Conservation (phyloP, 345 rosid species). For the Geranium rotundifolium region DNA sequence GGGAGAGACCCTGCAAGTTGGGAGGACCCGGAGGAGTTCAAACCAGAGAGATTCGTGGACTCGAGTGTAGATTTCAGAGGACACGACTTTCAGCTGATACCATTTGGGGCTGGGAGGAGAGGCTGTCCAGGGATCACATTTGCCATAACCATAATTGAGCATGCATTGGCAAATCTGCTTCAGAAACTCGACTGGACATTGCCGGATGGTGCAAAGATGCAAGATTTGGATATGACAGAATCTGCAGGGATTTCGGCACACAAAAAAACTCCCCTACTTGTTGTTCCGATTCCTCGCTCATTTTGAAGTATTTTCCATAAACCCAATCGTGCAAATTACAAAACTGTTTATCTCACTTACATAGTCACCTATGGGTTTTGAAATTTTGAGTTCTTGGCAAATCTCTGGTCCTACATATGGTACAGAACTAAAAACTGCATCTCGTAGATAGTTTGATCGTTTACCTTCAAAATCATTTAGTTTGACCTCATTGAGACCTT, state of each 20-base stretch:
- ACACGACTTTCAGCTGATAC: constrained; percentile 33
- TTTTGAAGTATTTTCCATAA: neutral
- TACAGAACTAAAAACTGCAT: neutral
- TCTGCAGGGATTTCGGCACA: constrained; percentile 25
- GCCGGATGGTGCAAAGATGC: constrained; percentile 23
- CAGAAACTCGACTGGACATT: constrained; percentile 42
- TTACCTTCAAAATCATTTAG: constrained; percentile 4
- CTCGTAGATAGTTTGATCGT: constrained; percentile 5
- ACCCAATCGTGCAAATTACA: neutral
- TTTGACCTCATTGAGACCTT: constrained; percentile 42
- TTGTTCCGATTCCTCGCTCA: constrained; percentile 20
- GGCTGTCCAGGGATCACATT: constrained; percentile 34
- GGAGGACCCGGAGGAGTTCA: constrained; percentile 20
- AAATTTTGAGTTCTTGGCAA: neutral
- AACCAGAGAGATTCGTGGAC: constrained; percentile 29
- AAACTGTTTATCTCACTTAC: neutral
- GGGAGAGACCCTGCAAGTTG: constrained; percentile 26
- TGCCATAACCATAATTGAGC: constrained; percentile 30
- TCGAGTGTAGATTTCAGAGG: constrained; percentile 10
- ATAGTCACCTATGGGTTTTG: neutral
- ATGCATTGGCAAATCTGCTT: constrained; percentile 42
- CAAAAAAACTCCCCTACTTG: constrained; percentile 12
- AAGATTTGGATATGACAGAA: constrained; percentile 29
- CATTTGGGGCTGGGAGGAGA: constrained; percentile 47
- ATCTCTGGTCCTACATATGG: neutral